Base-by-base conservation (phyloP, 768 basidiomycete genomes). In the Rhodotorula babjevae region DNA sequence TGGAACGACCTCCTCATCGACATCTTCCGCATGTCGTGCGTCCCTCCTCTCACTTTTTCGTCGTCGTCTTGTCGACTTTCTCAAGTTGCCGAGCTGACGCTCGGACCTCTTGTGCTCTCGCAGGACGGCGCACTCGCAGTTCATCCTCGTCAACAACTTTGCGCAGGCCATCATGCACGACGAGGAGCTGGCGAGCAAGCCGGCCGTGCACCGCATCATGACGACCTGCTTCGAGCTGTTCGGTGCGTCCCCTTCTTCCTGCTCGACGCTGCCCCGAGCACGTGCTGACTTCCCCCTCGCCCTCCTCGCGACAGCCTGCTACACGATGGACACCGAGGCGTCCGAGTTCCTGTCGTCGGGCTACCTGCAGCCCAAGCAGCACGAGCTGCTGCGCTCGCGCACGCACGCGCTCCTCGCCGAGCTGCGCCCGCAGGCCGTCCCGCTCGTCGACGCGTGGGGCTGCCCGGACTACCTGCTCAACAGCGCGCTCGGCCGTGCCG, bases 61-160 rank as follows among this genome's bases (percentile, higher is more conserved):
- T n/a, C 58, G 11, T n/a, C 67, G 63, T 12, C 33, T 61, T n/a
- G n/a, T 47, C 33, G 55, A 61, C 49, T 66, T 65, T 46, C 8
- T 5, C 44, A 60, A 63, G 42, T 63, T 65, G 14, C 44, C 44
- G 23, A 18, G 23, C 49, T 50, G 15, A 58, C 23, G 29, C 5
- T 65, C 55, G 59, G 46, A 67, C 56, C 16, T 23, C 27, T 25
- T 12, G 36, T 11, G 6, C 11, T 9, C 12, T 8, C 16, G 31
- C 52, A 78, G 77, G 19, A 74, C 71, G 44, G 79, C 79, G 27
- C 78, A 79, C 71, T 72, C 76, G 31, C 79, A 80, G 63, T 79
- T 64, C 68, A 60, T 76, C 74, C 73, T 79, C 63, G 77, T 80
- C 33, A 68, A 66, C 69, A 78, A 79, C 74, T 80, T 79, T 52